Evolutionary conservation across 192 early-diverging fungal genomes (phyloP).

Genomic region (Coemansia asiatica): DNA sequence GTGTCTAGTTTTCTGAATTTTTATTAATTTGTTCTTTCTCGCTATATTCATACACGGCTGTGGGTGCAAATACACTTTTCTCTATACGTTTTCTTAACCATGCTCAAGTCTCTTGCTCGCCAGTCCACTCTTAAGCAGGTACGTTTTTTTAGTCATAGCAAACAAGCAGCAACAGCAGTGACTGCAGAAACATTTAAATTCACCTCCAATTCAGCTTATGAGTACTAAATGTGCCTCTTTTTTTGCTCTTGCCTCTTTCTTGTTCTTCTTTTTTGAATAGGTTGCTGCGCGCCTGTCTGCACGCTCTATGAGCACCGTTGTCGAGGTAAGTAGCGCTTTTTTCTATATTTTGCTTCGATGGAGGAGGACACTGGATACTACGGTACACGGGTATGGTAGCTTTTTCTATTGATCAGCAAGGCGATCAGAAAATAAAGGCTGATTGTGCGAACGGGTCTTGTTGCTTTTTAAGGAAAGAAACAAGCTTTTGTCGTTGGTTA

Average conservation of each 20-base stretch:
- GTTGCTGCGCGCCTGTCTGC: constrained; percentile 51
- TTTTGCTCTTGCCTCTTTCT: background rate
- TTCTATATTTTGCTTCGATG: too few species aligned
- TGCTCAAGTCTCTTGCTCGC: constrained; percentile 47
- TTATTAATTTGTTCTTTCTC: constrained; percentile 8
- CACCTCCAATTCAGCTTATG: background rate
- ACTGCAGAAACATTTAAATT: background rate
- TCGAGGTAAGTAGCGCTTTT: constrained; percentile 26
- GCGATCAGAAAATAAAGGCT: background rate
- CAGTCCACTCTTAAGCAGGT: constrained; percentile 50
- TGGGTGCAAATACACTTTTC: background rate
- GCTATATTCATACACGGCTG: background rate
- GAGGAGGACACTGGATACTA: too few species aligned
- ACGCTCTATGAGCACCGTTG: constrained; percentile 50
- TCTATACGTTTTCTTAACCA: constrained; percentile 12
- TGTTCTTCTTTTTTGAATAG: constrained; percentile 18
- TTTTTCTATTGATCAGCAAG: background rate
- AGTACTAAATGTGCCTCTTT: background rate
- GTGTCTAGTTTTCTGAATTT: background rate
- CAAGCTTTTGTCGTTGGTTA: background rate
- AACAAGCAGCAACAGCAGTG: background rate
- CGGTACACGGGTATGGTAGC: background rate
- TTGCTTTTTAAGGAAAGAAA: background rate
- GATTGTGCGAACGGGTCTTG: background rate
- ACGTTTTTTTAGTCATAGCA: constrained; percentile 2